Evolutionary conservation across 495 filamentous ascomycete species (phyloP).

Genomic region (Lasiosphaeriaceae sp.): DNA sequence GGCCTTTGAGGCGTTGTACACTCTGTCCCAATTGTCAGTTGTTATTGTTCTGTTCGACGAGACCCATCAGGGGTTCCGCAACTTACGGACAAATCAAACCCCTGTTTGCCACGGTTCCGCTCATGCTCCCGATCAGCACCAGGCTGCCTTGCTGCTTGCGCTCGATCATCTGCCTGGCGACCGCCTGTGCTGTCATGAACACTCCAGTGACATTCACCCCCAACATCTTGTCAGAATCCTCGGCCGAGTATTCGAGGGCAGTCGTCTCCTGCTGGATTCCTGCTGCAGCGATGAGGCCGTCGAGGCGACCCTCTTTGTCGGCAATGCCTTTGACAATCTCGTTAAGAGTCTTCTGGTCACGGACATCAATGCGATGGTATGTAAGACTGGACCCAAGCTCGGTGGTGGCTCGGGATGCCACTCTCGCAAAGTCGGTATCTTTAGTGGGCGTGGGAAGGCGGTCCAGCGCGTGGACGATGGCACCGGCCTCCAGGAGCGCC

Average conservation of each 20-base stretch:
- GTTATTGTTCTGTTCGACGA: background rate
- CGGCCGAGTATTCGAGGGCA: constrained; percentile 64
- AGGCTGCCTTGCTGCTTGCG: constrained; percentile 57
- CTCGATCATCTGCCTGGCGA: constrained; percentile 71
- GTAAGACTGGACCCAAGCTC: constrained; percentile 66
- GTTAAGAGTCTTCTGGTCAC: constrained; percentile 67
- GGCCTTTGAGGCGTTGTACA: constrained; percentile 90
- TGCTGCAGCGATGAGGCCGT: constrained; percentile 79
- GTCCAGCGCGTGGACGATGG: constrained; percentile 62
- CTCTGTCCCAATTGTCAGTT: constrained; percentile 38
- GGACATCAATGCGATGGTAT: constrained; percentile 83
- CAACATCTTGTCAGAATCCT: constrained; percentile 62
- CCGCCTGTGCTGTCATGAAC: constrained; percentile 75
- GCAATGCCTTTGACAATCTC: constrained; percentile 64
- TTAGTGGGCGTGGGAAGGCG: constrained; percentile 39
- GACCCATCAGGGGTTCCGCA: background rate
- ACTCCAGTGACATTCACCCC: constrained; percentile 72
- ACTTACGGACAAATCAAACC: constrained; percentile 47
- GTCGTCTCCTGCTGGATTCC: constrained; percentile 72
- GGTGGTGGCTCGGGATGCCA: constrained; percentile 59
- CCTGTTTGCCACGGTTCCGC: constrained; percentile 71
- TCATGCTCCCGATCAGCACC: constrained; percentile 75
- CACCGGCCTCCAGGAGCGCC: constrained; percentile 76
- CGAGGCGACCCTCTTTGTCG: constrained; percentile 64
- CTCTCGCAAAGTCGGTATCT: constrained; percentile 49